Percentiles rank a stretch among this genome's conserved stretches.
These are phyloP conservation scores for Oryza longistaminata DNA, from an alignment of 176 grass and related monocot genomes.

Conservation along the genomic window DNA sequence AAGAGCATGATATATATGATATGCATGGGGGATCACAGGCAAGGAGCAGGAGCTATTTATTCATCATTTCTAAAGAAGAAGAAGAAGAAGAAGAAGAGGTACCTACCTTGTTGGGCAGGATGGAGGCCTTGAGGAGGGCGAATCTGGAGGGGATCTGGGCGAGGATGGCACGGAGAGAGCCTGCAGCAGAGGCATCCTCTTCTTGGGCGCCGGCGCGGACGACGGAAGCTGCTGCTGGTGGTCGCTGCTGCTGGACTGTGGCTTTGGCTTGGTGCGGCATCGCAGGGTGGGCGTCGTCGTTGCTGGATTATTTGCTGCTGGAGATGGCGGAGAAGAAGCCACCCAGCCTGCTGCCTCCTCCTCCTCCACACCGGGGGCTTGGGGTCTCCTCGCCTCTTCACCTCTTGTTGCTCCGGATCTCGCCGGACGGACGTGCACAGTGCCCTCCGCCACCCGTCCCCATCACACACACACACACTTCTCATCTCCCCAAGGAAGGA, in stretches of 20 bases:
- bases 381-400: conserved; percentile 17
- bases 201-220: conserved; percentile 12
- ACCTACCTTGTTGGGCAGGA: conserved; percentile 73
- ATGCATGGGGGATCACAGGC: too few species aligned
- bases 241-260: not conserved
- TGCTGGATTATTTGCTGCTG: not conserved
- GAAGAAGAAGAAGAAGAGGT: not conserved
- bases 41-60: too few species aligned
- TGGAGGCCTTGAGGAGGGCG: conserved; percentile 77
- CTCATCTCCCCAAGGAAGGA: too few species aligned
- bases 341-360: conserved; percentile 40
- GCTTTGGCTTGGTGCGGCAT: conserved; percentile 53
- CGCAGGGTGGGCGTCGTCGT: conserved; percentile 28
- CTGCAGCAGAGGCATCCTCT: conserved; percentile 59
- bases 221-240: not conserved
- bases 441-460: conserved; percentile 85
- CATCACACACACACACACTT: conserved; percentile 35
- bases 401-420: conserved; percentile 22
- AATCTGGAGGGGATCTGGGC: conserved; percentile 89
- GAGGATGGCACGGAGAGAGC: conserved; percentile 68
- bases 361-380: conserved; percentile 28
- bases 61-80: not conserved
- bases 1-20: too few species aligned
- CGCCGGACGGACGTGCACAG: conserved; percentile 84
- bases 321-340: conserved; percentile 68